Conservation (phyloP, 2,329 filamentous ascomycete genomes). For the Aspergillus quadricinctus region DNA sequence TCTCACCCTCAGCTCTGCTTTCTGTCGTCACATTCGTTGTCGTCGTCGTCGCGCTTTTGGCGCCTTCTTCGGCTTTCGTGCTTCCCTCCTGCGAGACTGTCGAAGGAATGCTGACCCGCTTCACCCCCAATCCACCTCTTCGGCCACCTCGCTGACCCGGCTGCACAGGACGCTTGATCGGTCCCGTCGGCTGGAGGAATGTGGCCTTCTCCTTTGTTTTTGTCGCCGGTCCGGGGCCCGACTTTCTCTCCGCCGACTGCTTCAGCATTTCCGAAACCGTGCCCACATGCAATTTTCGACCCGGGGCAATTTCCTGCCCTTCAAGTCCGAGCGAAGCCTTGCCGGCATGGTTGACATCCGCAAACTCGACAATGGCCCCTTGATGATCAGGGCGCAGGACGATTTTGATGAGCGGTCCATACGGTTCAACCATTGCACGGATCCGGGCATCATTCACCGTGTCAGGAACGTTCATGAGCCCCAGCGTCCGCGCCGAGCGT, state of each 20-base stretch:
- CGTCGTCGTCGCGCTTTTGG: slow-evolving; percentile 19
- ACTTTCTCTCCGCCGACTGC: slow-evolving; percentile 39
- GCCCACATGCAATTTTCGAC: slow-evolving; percentile 44
- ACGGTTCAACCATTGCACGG: slow-evolving; percentile 64
- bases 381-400: slow-evolving; percentile 75
- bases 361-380: slow-evolving; percentile 82
- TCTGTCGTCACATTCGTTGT: slow-evolving; percentile 26
- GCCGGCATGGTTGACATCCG: slow-evolving; percentile 65
- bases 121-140: slow-evolving; percentile 48
- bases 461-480: slow-evolving; percentile 81
- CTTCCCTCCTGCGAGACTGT: slow-evolving; percentile 2
- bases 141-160: slow-evolving; percentile 40
- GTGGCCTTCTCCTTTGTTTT: slow-evolving; percentile 35
- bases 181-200: slow-evolving; percentile 29
- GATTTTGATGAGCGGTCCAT: slow-evolving; percentile 70
- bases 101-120: slow-evolving; percentile 32
- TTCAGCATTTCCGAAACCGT: slow-evolving; percentile 50
- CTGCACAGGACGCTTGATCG: slow-evolving; percentile 45
- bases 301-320: slow-evolving; percentile 42
- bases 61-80: neutral
- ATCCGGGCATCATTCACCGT: slow-evolving; percentile 88
- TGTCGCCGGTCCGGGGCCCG: slow-evolving; percentile 35
- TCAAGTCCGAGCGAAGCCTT: slow-evolving; percentile 48
- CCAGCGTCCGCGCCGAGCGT: slow-evolving; percentile 65
- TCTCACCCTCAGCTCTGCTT: slow-evolving; percentile 13